Evolutionary conservation across 768 basidiomycete species (phyloP).

Genomic region (Chlorophyllum brunneum): DNA sequence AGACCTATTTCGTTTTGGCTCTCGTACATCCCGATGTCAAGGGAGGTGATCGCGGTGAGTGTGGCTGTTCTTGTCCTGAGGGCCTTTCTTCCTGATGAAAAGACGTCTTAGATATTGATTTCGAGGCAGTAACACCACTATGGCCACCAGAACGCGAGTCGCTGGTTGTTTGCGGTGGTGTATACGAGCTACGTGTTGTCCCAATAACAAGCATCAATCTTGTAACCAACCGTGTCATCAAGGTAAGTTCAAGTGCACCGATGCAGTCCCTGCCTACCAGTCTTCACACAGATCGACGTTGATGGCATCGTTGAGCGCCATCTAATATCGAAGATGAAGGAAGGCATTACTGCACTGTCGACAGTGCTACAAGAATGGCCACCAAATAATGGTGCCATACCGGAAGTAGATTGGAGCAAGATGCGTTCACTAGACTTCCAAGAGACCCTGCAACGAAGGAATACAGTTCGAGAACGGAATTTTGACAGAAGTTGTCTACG

Average conservation of each 20-base stretch:
- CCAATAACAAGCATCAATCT: constrained; percentile 71
- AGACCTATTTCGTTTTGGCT: constrained; percentile 66
- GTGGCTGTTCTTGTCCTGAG: neutral
- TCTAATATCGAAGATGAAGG: constrained; percentile 57
- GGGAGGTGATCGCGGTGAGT: constrained; percentile 46
- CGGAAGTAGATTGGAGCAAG: constrained; percentile 84
- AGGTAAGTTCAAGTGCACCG: constrained; percentile 45
- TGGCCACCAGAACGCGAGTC: constrained; percentile 67
- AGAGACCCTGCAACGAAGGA: constrained; percentile 64
- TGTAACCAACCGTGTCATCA: constrained; percentile 65
- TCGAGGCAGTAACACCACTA: constrained; percentile 57
- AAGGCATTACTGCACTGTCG: constrained; percentile 48
- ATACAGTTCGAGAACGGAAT: constrained; percentile 43
- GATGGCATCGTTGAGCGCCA: constrained; percentile 65
- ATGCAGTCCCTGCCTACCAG: constrained; percentile 3
- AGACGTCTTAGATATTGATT: constrained; percentile 47
- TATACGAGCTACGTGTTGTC: constrained; percentile 66
- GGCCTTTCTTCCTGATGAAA: neutral
- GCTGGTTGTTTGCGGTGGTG: constrained; percentile 44
- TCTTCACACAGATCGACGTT: constrained; percentile 55
- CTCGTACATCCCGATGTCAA: constrained; percentile 66
- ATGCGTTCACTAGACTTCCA: constrained; percentile 90
- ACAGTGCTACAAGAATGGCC: constrained; percentile 56
- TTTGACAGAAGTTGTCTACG: constrained; percentile 42
- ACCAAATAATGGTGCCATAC: constrained; percentile 32